These are phyloP conservation scores for Pseudozyma tsukubaensis DNA, from an alignment of 1,284 basidiomycete genomes.

Conservation along the genomic window DNA sequence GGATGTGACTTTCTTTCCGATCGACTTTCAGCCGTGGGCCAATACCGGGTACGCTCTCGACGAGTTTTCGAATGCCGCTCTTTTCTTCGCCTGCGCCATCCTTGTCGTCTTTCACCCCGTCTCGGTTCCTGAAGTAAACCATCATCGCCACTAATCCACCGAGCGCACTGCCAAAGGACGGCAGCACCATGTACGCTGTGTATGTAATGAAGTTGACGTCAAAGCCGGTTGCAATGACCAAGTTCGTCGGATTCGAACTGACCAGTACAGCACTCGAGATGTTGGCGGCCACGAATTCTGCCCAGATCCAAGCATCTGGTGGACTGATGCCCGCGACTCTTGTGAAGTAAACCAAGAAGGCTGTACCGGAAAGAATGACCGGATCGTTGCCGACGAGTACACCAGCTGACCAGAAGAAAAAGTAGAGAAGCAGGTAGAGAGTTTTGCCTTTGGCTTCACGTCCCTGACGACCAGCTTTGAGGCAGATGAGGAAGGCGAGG, in stretches of 20 bases:
- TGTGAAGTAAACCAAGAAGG: conserved; percentile 87
- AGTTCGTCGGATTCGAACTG: conserved; percentile 70
- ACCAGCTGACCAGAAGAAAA: conserved; percentile 82
- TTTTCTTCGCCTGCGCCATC: conserved; percentile 5
- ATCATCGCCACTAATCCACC: conserved; percentile 51
- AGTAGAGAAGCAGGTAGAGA: conserved; percentile 82
- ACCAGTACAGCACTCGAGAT: conserved; percentile 73
- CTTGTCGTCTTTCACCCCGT: conserved; percentile 8
- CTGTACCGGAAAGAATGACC: conserved; percentile 75
- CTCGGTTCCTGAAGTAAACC: conserved; percentile 56
- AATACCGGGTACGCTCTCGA: conserved; percentile 36
- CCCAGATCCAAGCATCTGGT: conserved; percentile 77
- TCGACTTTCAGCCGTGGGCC: conserved; percentile 3
- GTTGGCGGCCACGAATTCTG: conserved; percentile 82
- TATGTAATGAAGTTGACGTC: conserved; percentile 63
- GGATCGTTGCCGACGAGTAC: conserved; percentile 83
- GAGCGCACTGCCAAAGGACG: conserved; percentile 54
- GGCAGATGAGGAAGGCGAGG: conserved; percentile 73
- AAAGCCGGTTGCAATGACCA: conserved; percentile 68
- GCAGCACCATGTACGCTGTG: conserved; percentile 66
- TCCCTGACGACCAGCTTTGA: conserved; percentile 51
- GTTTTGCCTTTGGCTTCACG: conserved; percentile 69
- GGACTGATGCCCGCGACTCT: conserved; percentile 76
- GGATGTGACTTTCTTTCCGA: conserved; percentile 10
- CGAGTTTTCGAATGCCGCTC: conserved; percentile 31